Conservation (phyloP, 805 yeast genomes). For the Suhomyces faveliae region DNA sequence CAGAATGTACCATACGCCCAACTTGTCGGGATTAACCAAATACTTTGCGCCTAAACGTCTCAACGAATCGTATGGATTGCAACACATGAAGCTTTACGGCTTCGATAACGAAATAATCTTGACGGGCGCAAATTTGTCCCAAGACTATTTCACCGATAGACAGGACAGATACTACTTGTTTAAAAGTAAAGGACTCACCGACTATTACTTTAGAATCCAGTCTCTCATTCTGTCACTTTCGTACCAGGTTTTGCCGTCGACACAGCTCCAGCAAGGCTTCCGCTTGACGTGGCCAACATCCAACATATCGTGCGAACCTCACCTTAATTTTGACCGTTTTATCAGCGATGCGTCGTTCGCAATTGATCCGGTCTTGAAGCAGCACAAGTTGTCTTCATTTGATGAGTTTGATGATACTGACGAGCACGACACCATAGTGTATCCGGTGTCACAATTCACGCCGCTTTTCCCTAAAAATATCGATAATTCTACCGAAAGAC, state of each 20-base stretch:
- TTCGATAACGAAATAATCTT: constrained; percentile 86
- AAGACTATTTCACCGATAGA: constrained; percentile 90
- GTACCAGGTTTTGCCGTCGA: constrained; percentile 54
- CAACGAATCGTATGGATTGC: constrained; percentile 90
- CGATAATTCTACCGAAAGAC: constrained; percentile 74
- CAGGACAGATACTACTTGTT: constrained; percentile 90
- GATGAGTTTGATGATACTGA: constrained; percentile 34
- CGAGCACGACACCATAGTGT: constrained; percentile 62
- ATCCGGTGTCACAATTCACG: constrained; percentile 88
- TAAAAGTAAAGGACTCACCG: constrained; percentile 53
- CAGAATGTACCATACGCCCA: constrained; percentile 88
- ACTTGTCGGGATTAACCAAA: constrained; percentile 65
- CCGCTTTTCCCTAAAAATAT: constrained; percentile 67
- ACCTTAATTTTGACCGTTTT: constrained; percentile 49
- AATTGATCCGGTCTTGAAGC: constrained; percentile 59
- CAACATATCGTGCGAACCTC: constrained; percentile 69
- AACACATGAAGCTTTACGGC: constrained; percentile 97
- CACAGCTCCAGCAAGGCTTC: constrained; percentile 48
- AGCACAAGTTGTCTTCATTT: constrained; percentile 30
- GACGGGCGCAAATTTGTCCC: constrained; percentile 88
- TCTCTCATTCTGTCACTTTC: constrained; percentile 66
- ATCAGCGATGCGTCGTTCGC: constrained; percentile 53
- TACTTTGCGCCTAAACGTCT: constrained; percentile 72
- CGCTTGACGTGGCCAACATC: constrained; percentile 70
- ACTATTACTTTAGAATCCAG: constrained; percentile 75